These are phyloP conservation scores for Colletotrichum shisoi DNA, from an alignment of 2,329 filamentous ascomycete genomes.

Conservation along the genomic window DNA sequence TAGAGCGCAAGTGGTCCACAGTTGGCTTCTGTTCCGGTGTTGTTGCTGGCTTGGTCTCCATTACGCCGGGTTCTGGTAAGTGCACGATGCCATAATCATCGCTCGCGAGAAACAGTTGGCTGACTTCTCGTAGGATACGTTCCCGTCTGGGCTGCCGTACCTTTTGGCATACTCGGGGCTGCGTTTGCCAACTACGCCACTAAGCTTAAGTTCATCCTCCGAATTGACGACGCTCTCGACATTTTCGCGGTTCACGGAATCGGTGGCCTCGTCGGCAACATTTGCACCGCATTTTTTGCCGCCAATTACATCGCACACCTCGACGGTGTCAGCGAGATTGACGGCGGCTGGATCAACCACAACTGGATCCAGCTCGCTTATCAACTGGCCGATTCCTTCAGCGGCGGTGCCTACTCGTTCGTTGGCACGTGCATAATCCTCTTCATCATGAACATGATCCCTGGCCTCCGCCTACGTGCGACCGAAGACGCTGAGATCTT, in stretches of 20 bases:
- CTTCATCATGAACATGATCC: constrained; percentile 80
- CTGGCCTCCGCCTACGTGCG: constrained; percentile 76
- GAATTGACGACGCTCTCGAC: constrained; percentile 84
- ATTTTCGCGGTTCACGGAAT: constrained; percentile 86
- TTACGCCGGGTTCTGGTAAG: constrained; percentile 82
- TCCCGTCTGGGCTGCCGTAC: constrained; percentile 81
- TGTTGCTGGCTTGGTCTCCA: constrained; percentile 84
- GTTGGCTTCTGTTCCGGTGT: constrained; percentile 93
- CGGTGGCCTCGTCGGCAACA: constrained; percentile 80
- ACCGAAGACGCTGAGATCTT: constrained; percentile 80
- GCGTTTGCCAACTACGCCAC: constrained; percentile 87
- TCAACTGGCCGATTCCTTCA: constrained; percentile 81
- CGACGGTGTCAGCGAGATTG: constrained; percentile 72
- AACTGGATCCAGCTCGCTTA: constrained; percentile 85
- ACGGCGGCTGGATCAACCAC: constrained; percentile 82
- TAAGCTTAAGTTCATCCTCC: constrained; percentile 84
- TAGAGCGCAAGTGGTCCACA: constrained; percentile 91
- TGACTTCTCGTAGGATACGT: constrained; percentile 65
- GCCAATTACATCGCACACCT: constrained; percentile 84
- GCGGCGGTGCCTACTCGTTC: constrained; percentile 81
- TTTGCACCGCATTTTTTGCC: constrained; percentile 83
- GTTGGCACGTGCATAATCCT: constrained; percentile 79
- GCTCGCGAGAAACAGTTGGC: not conserved
- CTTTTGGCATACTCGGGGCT: constrained; percentile 80
- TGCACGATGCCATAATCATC: constrained; percentile 2